These are phyloP conservation scores for Nyctanthes arbortristis DNA, from an alignment of 257 asterid species.

Conservation along the genomic window DNA sequence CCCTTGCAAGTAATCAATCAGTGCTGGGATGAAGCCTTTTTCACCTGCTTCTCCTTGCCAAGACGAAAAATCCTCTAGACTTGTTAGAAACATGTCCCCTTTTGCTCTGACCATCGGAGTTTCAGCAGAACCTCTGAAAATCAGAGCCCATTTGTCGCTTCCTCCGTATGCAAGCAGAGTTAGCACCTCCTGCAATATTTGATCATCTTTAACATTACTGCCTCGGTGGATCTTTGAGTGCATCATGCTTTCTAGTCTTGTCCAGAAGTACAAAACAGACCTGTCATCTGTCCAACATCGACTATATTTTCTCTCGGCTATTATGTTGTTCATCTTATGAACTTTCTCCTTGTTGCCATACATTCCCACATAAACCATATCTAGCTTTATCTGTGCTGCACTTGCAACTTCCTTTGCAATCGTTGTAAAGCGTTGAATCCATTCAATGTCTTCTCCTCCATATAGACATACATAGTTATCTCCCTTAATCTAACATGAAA, in stretches of 20 bases:
- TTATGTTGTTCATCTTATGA: conserved; percentile 29
- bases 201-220: conserved; percentile 42
- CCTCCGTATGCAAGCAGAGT: conserved; percentile 61
- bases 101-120: conserved; percentile 58
- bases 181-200: conserved; percentile 55
- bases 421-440: conserved; percentile 54
- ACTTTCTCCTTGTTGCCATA: conserved; percentile 42
- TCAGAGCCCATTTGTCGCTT: conserved; percentile 70
- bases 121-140: conserved; percentile 53
- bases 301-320: conserved; percentile 38
- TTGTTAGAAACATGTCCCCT: conserved; percentile 40
- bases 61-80: conserved; percentile 34
- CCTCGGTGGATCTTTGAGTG: conserved; percentile 64
- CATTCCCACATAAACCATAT: conserved; percentile 74
- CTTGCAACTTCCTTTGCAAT: conserved; percentile 35
- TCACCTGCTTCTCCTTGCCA: conserved; percentile 53
- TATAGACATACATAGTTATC: conserved; percentile 60
- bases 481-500: conserved; percentile 46
- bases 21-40: conserved; percentile 57
- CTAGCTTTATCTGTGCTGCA: conserved; percentile 37
- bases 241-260: conserved; percentile 78
- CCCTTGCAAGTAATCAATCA: conserved; percentile 41
- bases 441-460: conserved; percentile 74
- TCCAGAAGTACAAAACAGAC: conserved; percentile 72
- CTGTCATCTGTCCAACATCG: conserved; percentile 50